phyloP scores from a whole-genome alignment of 1,284 basidiomycete species.

The Ceratobasidium sp. region DNA sequence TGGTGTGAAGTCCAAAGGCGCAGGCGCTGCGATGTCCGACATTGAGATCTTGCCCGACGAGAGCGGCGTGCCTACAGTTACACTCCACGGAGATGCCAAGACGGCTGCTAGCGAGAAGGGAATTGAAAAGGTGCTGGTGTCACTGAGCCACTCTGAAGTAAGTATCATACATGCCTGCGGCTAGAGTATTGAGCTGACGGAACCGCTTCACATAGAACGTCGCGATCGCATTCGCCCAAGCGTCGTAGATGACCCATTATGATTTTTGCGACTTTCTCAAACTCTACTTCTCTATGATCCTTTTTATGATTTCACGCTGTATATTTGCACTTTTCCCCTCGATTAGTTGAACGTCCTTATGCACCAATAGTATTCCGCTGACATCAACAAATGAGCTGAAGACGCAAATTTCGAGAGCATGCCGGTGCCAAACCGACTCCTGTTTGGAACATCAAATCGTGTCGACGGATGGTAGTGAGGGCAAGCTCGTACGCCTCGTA shows the following conservation, averaged over 20 bases:
- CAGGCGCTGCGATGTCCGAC: slow-evolving; percentile 93
- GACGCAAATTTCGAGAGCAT: not conserved
- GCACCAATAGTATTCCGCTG: slow-evolving; percentile 32
- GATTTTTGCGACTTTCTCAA: slow-evolving; percentile 15
- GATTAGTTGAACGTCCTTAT: slow-evolving; percentile 15
- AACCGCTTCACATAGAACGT: slow-evolving; percentile 67
- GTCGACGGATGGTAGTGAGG: too few species aligned
- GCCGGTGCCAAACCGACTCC: not conserved
- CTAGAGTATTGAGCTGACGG: slow-evolving; percentile 44
- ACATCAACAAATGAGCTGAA: not conserved
- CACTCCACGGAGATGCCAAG: slow-evolving; percentile 86
- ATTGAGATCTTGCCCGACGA: slow-evolving; percentile 90
- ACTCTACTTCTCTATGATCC: slow-evolving; percentile 4
- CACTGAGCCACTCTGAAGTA: slow-evolving; percentile 92
- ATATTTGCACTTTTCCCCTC: slow-evolving; percentile 16
- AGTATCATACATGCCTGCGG: slow-evolving; percentile 54
- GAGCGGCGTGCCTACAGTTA: slow-evolving; percentile 78
- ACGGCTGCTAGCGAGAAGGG: slow-evolving; percentile 79
- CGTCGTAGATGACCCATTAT: slow-evolving; percentile 23
- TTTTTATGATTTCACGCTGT: slow-evolving; percentile 30
- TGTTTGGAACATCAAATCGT: too few species aligned
- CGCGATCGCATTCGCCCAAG: slow-evolving; percentile 58
- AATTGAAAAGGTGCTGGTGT: slow-evolving; percentile 82
- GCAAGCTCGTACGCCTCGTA: too few species aligned
- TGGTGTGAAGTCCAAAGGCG: slow-evolving; percentile 90